A percentile compares a stretch with the other conserved stretches of the same genome.
phyloP scores from a whole-genome alignment of 1,284 basidiomycete genomes.

The Papiliotrema flavescens region DNA sequence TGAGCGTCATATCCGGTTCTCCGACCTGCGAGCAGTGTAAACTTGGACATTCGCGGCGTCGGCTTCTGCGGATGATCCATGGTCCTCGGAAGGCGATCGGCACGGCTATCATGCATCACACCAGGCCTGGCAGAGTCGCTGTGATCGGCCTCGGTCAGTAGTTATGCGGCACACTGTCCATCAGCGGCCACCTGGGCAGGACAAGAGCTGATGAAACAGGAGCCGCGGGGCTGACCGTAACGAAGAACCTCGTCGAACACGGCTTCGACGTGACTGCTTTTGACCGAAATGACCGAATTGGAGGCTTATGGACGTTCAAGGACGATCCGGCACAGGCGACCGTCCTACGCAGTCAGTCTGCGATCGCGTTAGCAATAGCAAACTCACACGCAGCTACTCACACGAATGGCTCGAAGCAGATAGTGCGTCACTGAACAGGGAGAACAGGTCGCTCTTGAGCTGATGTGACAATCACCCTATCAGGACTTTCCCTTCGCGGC shows the following conservation, averaged over 20 bases:
- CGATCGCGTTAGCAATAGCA: too few species aligned
- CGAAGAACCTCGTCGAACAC: conserved; percentile 7
- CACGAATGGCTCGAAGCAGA: conserved; percentile 9
- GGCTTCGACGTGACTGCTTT: conserved; percentile 9
- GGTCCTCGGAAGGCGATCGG: too few species aligned
- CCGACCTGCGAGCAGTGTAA: too few species aligned
- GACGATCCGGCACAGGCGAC: conserved; percentile 4
- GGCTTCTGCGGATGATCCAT: too few species aligned
- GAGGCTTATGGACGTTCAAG: conserved; percentile 13
- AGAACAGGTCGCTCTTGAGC: not conserved
- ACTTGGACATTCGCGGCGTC: too few species aligned
- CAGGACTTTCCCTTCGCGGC: conserved; percentile 10
- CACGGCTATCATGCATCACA: too few species aligned
- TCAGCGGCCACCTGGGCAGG: not conserved
- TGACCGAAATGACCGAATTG: conserved; percentile 11
- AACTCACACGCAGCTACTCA: conserved; percentile 1
- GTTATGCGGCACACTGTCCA: not conserved
- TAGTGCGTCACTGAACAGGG: conserved; percentile 2
- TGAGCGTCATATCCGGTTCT: too few species aligned
- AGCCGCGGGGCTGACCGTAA: conserved; percentile 3
- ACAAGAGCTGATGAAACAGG: not conserved
- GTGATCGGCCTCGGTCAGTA: not conserved
- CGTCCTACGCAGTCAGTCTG: conserved; percentile 12
- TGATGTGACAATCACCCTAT: not conserved
- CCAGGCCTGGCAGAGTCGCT: too few species aligned